Evolutionary conservation across 1,284 basidiomycete species (phyloP).

Genomic region (Fereydounia khargensis): DNA sequence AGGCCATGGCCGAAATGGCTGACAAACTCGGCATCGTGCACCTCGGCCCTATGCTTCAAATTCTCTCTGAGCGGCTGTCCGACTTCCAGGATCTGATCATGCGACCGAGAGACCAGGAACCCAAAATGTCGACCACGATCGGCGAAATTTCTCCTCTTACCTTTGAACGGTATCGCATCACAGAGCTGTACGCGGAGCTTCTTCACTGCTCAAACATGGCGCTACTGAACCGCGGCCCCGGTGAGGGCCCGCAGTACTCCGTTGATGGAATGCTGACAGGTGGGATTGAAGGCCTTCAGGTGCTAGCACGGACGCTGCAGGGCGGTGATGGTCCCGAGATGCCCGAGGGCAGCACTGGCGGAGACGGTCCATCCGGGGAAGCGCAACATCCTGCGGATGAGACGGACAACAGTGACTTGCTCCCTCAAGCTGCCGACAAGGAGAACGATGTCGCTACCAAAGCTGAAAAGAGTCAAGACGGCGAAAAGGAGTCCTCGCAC

Average conservation of each 20-base stretch:
- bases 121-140: slow-evolving; percentile 50
- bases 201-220: slow-evolving; percentile 98
- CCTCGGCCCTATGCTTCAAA: slow-evolving; percentile 77
- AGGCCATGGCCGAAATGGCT: slow-evolving; percentile 79
- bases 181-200: slow-evolving; percentile 94
- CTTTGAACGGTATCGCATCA: slow-evolving; percentile 92
- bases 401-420: too few species aligned
- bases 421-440: too few species aligned
- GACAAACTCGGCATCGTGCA: slow-evolving; percentile 91
- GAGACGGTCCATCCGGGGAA: too few species aligned
- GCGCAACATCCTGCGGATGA: too few species aligned
- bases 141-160: slow-evolving; percentile 72
- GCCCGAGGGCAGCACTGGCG: slow-evolving; percentile 3
- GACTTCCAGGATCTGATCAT: slow-evolving; percentile 72
- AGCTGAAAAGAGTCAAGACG: too few species aligned
- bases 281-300: slow-evolving; percentile 55
- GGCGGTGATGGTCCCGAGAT: slow-evolving; percentile 37
- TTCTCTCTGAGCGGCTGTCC: slow-evolving; percentile 71
- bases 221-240: slow-evolving; percentile 72
- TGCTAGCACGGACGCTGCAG: slow-evolving; percentile 47
- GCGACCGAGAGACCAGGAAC: slow-evolving; percentile 72
- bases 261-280: slow-evolving; percentile 46
- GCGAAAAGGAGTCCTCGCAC: too few species aligned
- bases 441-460: too few species aligned
- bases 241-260: slow-evolving; percentile 53